Conservation (phyloP, 805 yeast genomes). For the Myxozyma mucilagina region DNA sequence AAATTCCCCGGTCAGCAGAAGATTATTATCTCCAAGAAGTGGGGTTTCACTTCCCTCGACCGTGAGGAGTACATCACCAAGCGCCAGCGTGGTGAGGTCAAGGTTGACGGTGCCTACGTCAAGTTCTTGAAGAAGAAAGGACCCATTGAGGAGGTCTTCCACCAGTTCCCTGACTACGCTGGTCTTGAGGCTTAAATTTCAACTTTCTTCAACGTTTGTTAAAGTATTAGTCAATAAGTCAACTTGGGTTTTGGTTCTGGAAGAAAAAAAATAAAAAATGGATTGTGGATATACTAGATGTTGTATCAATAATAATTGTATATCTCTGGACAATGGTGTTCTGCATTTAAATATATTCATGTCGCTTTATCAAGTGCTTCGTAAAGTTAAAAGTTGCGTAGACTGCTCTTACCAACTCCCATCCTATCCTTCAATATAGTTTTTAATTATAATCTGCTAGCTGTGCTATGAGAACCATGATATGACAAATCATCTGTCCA, state of each 20-base stretch:
- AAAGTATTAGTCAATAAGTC: not conserved
- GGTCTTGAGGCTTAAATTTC: slow-evolving; percentile 25
- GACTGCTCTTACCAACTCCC: not conserved
- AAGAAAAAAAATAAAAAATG: not conserved
- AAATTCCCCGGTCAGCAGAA: slow-evolving; percentile 99
- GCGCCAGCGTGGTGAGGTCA: slow-evolving; percentile 97
- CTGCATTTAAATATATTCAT: slow-evolving; percentile 10
- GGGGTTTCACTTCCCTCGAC: slow-evolving; percentile 99
- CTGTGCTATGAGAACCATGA: not conserved
- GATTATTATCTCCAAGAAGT: slow-evolving; percentile 98
- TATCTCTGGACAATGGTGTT: not conserved
- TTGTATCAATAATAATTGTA: not conserved
- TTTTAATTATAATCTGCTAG: no score
- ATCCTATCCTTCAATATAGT: not conserved
- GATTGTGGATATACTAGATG: not conserved
- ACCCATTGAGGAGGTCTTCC: slow-evolving; percentile 64
- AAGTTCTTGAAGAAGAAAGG: slow-evolving; percentile 98
- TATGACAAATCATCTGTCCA: not conserved
- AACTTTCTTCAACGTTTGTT: not conserved
- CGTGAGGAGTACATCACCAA: slow-evolving; percentile 93
- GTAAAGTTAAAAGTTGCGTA: not conserved
- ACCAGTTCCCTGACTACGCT: slow-evolving; percentile 33
- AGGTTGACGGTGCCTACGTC: slow-evolving; percentile 99
- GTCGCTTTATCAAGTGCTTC: not conserved
- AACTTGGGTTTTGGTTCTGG: not conserved